Base-by-base conservation (phyloP, 2,329 filamentous ascomycete genomes). In the Epichloe bromicola region DNA sequence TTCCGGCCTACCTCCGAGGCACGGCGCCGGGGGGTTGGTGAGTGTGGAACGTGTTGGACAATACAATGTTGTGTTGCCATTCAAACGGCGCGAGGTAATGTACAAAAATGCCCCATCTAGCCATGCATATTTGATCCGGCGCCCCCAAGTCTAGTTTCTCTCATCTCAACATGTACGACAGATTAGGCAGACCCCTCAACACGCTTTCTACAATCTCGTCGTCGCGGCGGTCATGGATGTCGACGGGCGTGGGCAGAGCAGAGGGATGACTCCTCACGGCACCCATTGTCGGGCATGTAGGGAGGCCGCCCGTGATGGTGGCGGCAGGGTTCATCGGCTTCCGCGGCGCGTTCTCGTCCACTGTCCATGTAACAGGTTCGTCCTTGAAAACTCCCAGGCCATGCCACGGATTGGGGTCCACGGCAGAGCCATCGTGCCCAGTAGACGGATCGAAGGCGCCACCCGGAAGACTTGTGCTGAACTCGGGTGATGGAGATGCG, bases 151-250 rank as follows among this genome's bases (percentile, higher is more conserved):
- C 30, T 4, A 4, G 30, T 10, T 11, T 30, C 30, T 30, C 30
- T 10, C 53, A 73, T 56, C 63, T 63, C 54, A 74, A 56, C 71
- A 74, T 74, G 51, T 74, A 74, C 19, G 71, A 70, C 39, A 74
- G 58, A 58, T 74, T 68, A 3, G 71, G 71, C 19, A 74, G 59
- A 48, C 60, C 62, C 46, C 59, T 59, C 36, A 74, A 54, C 47
- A 73, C 66, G 34, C 55, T 58, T 14, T 60, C 58, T 47, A 69
- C 60, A 15, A 65, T 56, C 17, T 62, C 59, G 14, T 67, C 65
- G 17, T 69, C 62, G 56, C 8, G 55, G 43, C 17, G 3, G 4
- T 45, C 15, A 33, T 34, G n/a, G 3, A 15, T 19, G 8, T n/a
- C 42, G 23, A 26, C 10, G 1, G 30, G 30, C 30, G 30, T 30